Evolutionary conservation across 2,329 filamentous ascomycete species (phyloP), one percentile per base, ranked within the genome.

Genomic region (Epichloe scottii): DNA sequence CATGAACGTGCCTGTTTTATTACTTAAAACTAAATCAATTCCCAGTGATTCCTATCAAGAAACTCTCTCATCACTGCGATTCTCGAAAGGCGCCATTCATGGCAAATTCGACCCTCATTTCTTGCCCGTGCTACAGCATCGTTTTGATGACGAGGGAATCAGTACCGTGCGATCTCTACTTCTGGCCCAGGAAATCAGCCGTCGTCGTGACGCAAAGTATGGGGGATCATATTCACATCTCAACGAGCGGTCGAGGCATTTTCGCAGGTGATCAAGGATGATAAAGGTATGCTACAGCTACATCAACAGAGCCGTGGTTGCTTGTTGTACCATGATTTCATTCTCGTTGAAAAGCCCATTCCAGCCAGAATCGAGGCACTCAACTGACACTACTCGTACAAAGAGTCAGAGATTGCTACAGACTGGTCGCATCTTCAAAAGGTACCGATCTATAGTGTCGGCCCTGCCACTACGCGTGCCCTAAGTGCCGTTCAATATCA

Each of bases 181-280:
- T 10, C 61, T 59, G 10, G 56, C 61, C 1, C 66, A 63, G 23
- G 56, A 60, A 15, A 74, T 83, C 53, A 68, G 70, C 44, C 54
- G 53, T n/a, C 48, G 48, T 0, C 40, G 60, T 1, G 67, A 62
- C 2, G 64, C 65, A 40, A 59, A 68, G 14, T 91, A 87, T 60
- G 85, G 86, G 5, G 87, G n/a, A 69, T 91, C 52, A 82, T 93
- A 47, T 91, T 93, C 62, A 93, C 87, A 2, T 90, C 85, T 7
- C 88, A 93, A 64, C 77, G 87, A 46, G 86, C 88, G 1, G 87
- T 93, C 2, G 88, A 93, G 63, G 86, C 84, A 0, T 89, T 93
- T 60, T 70, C 78, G 3, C 71, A 76, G 44, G 68, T 88, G 8
- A 74, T 89, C 0, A 68, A 75, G 14, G 76, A 79, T 34, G 70